These are phyloP conservation scores for Myxozyma kluyveri DNA, from an alignment of 805 yeast species.

Conservation along the genomic window DNA sequence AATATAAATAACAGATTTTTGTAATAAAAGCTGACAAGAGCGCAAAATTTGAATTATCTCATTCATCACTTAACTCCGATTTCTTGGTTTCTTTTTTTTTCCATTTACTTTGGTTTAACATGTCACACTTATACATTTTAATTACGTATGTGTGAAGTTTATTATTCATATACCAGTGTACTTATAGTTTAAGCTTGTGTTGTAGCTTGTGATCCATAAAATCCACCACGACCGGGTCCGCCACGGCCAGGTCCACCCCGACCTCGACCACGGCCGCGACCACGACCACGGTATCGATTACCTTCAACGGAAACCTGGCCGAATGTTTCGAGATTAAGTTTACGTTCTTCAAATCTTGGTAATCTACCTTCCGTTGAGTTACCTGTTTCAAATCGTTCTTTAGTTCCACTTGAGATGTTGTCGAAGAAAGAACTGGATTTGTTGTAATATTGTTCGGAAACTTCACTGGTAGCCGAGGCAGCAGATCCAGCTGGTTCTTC, in stretches of 20 bases:
- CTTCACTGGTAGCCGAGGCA: constrained; percentile 34
- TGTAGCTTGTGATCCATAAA: constrained; percentile 5
- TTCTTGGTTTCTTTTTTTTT: too few relatives aligned
- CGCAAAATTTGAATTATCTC: too few relatives aligned
- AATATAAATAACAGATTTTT: too few relatives aligned
- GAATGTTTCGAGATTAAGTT: constrained; percentile 75
- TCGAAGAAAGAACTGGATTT: constrained; percentile 87
- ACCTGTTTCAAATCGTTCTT: constrained; percentile 38
- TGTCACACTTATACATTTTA: too few relatives aligned
- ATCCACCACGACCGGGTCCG: constrained; percentile 2
- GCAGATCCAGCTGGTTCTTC: constrained; percentile 35
- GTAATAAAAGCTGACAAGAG: too few relatives aligned
- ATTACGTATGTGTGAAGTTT: too few relatives aligned
- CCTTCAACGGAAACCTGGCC: constrained; percentile 61
- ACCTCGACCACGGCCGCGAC: constrained; percentile 51
- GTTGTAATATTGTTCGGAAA: constrained; percentile 53
- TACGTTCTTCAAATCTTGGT: constrained; percentile 72
- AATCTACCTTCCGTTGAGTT: constrained; percentile 45
- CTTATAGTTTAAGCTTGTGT: too few relatives aligned
- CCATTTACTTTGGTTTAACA: too few relatives aligned
- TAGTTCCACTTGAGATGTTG: constrained; percentile 64
- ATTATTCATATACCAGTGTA: too few relatives aligned
- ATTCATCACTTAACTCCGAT: too few relatives aligned
- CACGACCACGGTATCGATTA: constrained; percentile 47
- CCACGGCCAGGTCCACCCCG: constrained; percentile 33